These are phyloP conservation scores for Colletotrichum plurivorum DNA, from an alignment of 2,329 filamentous ascomycete genomes.

Conservation along the genomic window DNA sequence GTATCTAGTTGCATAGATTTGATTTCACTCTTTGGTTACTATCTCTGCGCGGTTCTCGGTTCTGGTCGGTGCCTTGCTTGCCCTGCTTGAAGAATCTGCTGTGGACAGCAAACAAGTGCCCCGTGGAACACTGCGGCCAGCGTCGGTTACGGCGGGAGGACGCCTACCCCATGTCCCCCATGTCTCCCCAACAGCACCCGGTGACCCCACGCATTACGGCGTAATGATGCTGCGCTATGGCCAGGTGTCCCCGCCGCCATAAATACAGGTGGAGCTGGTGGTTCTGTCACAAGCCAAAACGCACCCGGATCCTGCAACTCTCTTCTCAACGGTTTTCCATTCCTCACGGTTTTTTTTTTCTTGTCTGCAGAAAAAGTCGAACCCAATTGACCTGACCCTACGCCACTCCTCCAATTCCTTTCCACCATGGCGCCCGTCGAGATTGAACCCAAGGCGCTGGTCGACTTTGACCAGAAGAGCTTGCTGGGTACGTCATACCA, in stretches of 20 bases:
- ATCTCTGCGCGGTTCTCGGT: too few species aligned
- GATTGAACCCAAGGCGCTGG: slow-evolving; percentile 57
- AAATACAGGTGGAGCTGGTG: slow-evolving; percentile 35
- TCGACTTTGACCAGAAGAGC: slow-evolving; percentile 78
- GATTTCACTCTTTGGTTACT: too few species aligned
- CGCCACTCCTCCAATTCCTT: background rate
- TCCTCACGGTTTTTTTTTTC: slow-evolving; percentile 5
- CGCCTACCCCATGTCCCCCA: background rate
- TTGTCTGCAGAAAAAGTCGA: too few species aligned
- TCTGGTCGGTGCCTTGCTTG: background rate
- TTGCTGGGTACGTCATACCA: slow-evolving; percentile 69
- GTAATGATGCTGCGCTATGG: slow-evolving; percentile 40
- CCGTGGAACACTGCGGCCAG: background rate
- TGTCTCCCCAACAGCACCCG: background rate
- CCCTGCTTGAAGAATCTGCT: too few species aligned
- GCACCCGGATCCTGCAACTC: slow-evolving; percentile 21
- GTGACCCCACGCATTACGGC: slow-evolving; percentile 20
- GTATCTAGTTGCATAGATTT: background rate
- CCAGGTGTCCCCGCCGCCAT: slow-evolving; percentile 37
- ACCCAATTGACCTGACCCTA: background rate
- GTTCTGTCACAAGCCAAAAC: slow-evolving; percentile 37
- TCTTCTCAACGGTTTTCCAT: slow-evolving; percentile 34
- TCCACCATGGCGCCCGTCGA: slow-evolving; percentile 55
- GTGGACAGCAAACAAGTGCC: background rate
- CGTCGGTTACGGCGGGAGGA: background rate